phyloP scores from a whole-genome alignment of 805 yeast species.

The Suhomyces faveliae region DNA sequence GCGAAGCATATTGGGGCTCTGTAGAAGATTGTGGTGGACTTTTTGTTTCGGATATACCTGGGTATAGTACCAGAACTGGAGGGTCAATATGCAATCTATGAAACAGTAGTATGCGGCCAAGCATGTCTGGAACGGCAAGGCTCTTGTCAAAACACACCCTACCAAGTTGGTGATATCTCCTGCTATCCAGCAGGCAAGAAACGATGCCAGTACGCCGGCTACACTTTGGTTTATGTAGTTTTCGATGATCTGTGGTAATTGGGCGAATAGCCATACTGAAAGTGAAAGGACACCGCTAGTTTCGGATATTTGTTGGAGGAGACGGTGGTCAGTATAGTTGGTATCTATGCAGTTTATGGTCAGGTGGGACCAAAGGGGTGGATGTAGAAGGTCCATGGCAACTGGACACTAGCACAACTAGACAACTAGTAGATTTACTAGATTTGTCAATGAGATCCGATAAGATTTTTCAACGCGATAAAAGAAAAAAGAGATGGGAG shows the following conservation, averaged over 20 bases:
- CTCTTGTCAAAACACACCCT: constrained; percentile 77
- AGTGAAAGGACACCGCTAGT: constrained; percentile 22
- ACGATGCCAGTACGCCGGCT: constrained; percentile 32
- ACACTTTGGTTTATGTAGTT: constrained; percentile 34
- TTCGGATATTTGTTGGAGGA: constrained; percentile 7
- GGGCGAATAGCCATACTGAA: constrained; percentile 29
- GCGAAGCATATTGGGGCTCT: constrained; percentile 36
- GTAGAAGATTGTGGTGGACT: constrained; percentile 37
- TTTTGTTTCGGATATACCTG: constrained; percentile 39
- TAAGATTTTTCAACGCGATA: too few relatives aligned
- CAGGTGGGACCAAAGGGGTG: not conserved
- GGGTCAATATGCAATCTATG: constrained; percentile 65
- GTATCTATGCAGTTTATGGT: not conserved
- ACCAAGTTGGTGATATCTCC: constrained; percentile 48
- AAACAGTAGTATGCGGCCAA: constrained; percentile 71
- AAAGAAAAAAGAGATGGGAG: too few relatives aligned
- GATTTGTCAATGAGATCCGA: too few relatives aligned
- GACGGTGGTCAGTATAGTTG: not conserved
- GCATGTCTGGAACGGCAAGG: constrained; percentile 75
- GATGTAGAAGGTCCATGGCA: too few relatives aligned
- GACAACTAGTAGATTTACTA: too few relatives aligned
- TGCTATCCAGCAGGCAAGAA: constrained; percentile 34
- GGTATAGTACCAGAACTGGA: constrained; percentile 75
- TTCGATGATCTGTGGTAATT: constrained; percentile 28
- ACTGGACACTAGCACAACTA: too few relatives aligned